Evolutionary conservation across 768 basidiomycete species (phyloP).

Genomic region (Suillus lakei): DNA sequence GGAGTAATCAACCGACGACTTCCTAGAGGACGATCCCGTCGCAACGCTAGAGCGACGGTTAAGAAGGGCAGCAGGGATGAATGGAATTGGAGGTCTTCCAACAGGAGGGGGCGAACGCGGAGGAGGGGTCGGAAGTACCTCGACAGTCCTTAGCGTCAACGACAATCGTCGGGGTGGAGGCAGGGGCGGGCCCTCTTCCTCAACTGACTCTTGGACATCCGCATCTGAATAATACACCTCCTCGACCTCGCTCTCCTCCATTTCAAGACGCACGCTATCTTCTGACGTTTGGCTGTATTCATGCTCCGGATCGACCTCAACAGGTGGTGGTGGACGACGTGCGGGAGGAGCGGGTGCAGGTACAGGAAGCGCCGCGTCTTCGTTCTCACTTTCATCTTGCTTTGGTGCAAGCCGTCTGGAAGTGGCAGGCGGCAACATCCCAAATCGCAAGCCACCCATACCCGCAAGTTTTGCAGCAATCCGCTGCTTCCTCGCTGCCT

Average conservation of each 20-base stretch:
- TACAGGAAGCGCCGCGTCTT: constrained; percentile 29
- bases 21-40: constrained; percentile 39
- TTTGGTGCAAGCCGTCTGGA: constrained; percentile 20
- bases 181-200: constrained; percentile 53
- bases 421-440: constrained; percentile 48
- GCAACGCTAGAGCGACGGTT: constrained; percentile 45
- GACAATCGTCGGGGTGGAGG: constrained; percentile 53
- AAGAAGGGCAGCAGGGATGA: constrained; percentile 33
- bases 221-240: constrained; percentile 66
- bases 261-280: constrained; percentile 68
- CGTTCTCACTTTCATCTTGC: constrained; percentile 37
- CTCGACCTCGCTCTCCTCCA: constrained; percentile 75
- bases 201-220: constrained; percentile 42
- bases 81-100: constrained; percentile 43
- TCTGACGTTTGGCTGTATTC: constrained; percentile 45
- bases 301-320: constrained; percentile 11
- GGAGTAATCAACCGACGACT: constrained; percentile 40
- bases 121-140: constrained; percentile 52
- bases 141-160: constrained; percentile 25
- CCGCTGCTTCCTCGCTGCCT: constrained; percentile 56
- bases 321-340: constrained; percentile 29
- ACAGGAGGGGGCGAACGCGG: constrained; percentile 43
- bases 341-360: constrained; percentile 38
- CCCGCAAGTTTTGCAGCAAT: constrained; percentile 58
- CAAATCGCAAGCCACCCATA: constrained; percentile 62